phyloP scores from a whole-genome alignment of 1,284 basidiomycete genomes.

The Naganishia albida region DNA sequence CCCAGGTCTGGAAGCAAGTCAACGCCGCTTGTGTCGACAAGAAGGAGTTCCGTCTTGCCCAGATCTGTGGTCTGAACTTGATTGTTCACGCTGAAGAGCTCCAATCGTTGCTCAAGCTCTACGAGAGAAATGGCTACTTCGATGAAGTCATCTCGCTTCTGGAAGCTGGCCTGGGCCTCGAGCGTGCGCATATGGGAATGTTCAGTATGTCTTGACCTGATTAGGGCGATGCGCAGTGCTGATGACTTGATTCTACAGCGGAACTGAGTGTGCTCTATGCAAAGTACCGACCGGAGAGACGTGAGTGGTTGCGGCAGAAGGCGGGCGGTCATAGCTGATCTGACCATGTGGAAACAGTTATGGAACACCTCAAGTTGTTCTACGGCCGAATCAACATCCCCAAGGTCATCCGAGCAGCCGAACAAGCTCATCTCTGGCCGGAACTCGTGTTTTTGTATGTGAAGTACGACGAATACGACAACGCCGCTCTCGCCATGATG shows the following conservation, averaged over 20 bases:
- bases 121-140: slow-evolving; percentile 90
- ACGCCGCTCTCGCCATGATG: slow-evolving; percentile 74
- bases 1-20: slow-evolving; percentile 99
- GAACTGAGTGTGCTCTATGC: slow-evolving; percentile 93
- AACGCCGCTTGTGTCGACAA: slow-evolving; percentile 98
- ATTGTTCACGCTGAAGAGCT: slow-evolving; percentile 82
- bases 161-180: slow-evolving; percentile 78
- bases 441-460: slow-evolving; percentile 97
- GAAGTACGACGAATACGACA: slow-evolving; percentile 84
- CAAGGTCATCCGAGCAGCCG: slow-evolving; percentile 88
- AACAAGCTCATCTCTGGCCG: slow-evolving; percentile 98
- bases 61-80: slow-evolving; percentile 97
- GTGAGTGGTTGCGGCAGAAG: slow-evolving; percentile 57
- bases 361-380: slow-evolving; percentile 98
- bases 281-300: slow-evolving; percentile 92
- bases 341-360: slow-evolving; percentile 61
- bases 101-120: slow-evolving; percentile 73
- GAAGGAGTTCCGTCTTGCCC: slow-evolving; percentile 92
- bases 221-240: background rate
- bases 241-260: slow-evolving; percentile 66
- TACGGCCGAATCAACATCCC: slow-evolving; percentile 92
- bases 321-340: background rate
- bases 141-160: slow-evolving; percentile 89
- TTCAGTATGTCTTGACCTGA: slow-evolving; percentile 39
- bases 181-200: slow-evolving; percentile 51